These are phyloP conservation scores for Wickerhamomyces kurtzmanii DNA, from an alignment of 805 yeast species.

Conservation along the genomic window DNA sequence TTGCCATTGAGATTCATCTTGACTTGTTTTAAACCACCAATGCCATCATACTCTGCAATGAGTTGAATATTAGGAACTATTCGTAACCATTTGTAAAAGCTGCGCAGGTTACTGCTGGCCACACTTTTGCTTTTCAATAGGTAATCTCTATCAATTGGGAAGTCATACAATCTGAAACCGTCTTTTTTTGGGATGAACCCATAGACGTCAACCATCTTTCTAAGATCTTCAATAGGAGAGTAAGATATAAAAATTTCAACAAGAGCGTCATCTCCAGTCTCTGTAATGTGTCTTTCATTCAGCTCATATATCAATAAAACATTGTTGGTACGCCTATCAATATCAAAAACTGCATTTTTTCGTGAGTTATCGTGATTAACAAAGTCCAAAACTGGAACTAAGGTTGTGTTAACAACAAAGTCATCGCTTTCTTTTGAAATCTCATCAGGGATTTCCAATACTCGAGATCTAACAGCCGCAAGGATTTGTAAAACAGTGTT, in stretches of 20 bases:
- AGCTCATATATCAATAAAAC: constrained; percentile 26
- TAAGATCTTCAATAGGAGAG: constrained; percentile 30
- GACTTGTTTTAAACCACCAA: constrained; percentile 9
- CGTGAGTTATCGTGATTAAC: constrained; percentile 43
- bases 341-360: constrained; percentile 50
- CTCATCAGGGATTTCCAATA: constrained; percentile 54
- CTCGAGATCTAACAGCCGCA: constrained; percentile 47
- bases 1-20: constrained; percentile 20
- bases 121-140: constrained; percentile 3
- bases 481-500: constrained; percentile 21
- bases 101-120: constrained; percentile 11
- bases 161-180: constrained; percentile 19
- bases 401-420: constrained; percentile 37
- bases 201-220: constrained; percentile 28
- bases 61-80: constrained; percentile 31
- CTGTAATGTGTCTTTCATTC: constrained; percentile 3
- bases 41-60: constrained; percentile 14
- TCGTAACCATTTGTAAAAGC: constrained; percentile 23
- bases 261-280: background rate
- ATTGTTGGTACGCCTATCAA: constrained; percentile 35
- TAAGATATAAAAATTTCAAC: constrained; percentile 35
- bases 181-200: constrained; percentile 33
- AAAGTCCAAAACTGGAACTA: constrained; percentile 62
- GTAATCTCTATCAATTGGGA: constrained; percentile 20
- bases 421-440: constrained; percentile 20